Percentiles rank a stretch among this genome's conserved stretches.
phyloP scores from a whole-genome alignment of 371 early-diverging fungal species.

The Blakeslea trispora region DNA sequence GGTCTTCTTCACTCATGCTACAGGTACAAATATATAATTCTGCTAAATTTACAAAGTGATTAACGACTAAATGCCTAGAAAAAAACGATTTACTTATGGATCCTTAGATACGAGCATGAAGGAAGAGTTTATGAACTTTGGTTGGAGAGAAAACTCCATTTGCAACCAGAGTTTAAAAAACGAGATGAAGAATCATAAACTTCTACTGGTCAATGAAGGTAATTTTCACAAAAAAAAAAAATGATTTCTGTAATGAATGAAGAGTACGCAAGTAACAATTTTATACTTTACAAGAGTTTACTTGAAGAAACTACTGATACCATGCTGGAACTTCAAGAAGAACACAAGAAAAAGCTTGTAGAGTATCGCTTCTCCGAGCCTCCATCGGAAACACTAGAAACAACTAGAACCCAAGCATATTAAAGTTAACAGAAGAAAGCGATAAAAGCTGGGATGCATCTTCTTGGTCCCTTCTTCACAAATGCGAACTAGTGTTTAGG shows the following conservation, averaged over 20 bases:
- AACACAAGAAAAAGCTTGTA: conserved; percentile 14
- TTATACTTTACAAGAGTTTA: conserved; percentile 14
- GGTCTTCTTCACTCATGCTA: conserved; percentile 4
- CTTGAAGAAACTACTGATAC: conserved; percentile 13
- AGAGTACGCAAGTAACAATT: conserved; percentile 10
- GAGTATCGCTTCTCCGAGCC: conserved; percentile 10
- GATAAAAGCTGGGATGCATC: conserved; percentile 10
- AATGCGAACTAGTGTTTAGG: conserved; percentile 5
- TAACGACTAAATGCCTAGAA: conserved; percentile 10
- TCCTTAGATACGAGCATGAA: conserved; percentile 3
- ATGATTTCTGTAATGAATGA: conserved; percentile 11
- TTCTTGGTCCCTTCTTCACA: conserved; percentile 12
- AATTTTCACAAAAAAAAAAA: conserved; percentile 10
- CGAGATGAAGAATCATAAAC: conserved; percentile 4
- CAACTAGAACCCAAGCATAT: conserved; percentile 6
- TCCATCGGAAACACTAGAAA: conserved; percentile 11
- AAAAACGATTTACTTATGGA: conserved; percentile 5
- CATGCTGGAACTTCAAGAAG: conserved; percentile 12
- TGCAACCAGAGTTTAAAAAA: conserved; percentile 9
- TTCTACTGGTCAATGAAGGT: conserved; percentile 15
- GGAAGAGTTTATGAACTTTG: conserved; percentile 9
- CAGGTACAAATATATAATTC: conserved; percentile 7
- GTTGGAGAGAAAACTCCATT: not conserved
- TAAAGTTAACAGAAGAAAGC: conserved; percentile 12
- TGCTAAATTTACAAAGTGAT: conserved; percentile 2